Conservation (phyloP, 1,284 basidiomycete genomes). For the Moniliophthora roreri region DNA sequence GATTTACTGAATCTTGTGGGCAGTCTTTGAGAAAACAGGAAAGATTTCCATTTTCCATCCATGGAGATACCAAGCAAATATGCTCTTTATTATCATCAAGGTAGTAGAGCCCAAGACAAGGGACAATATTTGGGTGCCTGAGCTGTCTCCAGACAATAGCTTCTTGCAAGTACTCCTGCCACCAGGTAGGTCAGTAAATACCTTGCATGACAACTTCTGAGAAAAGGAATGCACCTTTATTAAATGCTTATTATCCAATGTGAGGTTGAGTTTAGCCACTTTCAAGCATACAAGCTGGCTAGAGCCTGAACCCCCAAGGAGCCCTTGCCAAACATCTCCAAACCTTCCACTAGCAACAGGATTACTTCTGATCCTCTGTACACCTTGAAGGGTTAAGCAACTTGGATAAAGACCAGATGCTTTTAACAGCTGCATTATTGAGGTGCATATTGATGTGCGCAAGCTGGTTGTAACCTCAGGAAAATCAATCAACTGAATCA, state of each 20-base stretch:
- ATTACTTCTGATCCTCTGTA: too few relatives aligned
- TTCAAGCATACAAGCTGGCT: too few relatives aligned
- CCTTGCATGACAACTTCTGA: not conserved
- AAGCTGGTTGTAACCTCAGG: too few relatives aligned
- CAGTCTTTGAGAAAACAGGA: not conserved
- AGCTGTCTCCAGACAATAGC: conserved; percentile 3
- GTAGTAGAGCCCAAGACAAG: conserved; percentile 4
- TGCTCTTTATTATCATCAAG: conserved; percentile 11
- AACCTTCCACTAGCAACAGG: too few relatives aligned
- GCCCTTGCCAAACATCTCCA: too few relatives aligned
- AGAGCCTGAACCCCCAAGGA: too few relatives aligned
- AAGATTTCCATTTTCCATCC: conserved; percentile 7
- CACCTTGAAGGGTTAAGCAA: too few relatives aligned
- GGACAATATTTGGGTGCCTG: conserved; percentile 4
- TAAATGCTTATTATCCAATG: not conserved
- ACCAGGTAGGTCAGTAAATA: too few relatives aligned
- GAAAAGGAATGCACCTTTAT: not conserved
- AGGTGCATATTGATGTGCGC: too few relatives aligned
- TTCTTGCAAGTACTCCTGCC: not conserved
- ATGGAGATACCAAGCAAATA: conserved; percentile 7
- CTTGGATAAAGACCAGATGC: too few relatives aligned
- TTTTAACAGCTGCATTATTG: too few relatives aligned
- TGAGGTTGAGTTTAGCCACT: not conserved
- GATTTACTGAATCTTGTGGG: not conserved
- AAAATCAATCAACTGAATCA: too few relatives aligned